phyloP scores from a whole-genome alignment of 306 rosid species.

The Oxytropis ochrocephala region DNA sequence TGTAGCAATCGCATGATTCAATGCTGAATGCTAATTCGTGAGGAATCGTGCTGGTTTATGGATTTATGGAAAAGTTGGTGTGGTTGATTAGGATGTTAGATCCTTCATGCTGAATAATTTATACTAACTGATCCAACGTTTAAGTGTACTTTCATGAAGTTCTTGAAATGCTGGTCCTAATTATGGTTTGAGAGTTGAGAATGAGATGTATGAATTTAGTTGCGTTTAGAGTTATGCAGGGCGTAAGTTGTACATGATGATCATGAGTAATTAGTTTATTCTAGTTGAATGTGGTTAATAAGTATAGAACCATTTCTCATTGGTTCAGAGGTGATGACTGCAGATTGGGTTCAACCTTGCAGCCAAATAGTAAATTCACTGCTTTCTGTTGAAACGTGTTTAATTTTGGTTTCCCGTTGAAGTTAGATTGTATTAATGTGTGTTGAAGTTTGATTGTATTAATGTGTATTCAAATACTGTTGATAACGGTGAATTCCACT shows the following conservation, averaged over 20 bases:
- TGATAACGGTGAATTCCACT: background rate
- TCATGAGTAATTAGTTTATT: background rate
- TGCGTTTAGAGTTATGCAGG: background rate
- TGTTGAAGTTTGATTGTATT: background rate
- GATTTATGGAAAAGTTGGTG: conserved; percentile 8
- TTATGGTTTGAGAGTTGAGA: background rate
- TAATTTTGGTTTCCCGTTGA: background rate
- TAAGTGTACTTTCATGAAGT: background rate
- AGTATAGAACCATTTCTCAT: background rate
- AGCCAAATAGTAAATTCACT: background rate
- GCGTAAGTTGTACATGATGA: background rate
- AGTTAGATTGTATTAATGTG: background rate
- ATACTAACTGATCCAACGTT: conserved; percentile 3
- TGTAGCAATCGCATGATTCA: conserved; percentile 7
- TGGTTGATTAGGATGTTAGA: conserved; percentile 26
- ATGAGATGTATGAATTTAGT: conserved; percentile 2
- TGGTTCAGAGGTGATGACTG: conserved; percentile 12
- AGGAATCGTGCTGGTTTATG: conserved; percentile 2
- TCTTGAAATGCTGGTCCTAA: background rate
- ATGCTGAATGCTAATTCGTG: conserved; percentile 3
- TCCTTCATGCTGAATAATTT: background rate
- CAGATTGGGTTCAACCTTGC: background rate
- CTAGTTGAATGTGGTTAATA: conserved; percentile 1
- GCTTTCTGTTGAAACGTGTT: background rate
- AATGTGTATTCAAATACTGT: background rate